Base-by-base conservation (phyloP, 1,284 basidiomycete genomes). In the Naganishia albida region DNA sequence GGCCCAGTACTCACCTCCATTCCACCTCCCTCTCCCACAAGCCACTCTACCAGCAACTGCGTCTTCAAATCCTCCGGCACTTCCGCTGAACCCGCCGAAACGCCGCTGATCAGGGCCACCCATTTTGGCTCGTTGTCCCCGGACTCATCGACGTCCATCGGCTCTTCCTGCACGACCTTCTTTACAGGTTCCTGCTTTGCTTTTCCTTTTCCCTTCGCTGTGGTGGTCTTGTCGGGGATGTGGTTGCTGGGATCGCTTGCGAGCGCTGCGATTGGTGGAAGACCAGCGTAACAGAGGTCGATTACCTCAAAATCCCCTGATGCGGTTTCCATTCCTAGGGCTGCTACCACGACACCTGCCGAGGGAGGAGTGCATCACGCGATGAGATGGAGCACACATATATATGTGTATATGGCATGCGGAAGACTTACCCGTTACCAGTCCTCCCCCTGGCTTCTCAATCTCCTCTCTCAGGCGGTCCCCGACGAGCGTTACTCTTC, bases 251-350 rank as follows among this genome's bases (percentile, higher is more conserved):
- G 40, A 40, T 60, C 63, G 66, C 75, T 60, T 70, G 72, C 70
- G 0, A 73, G 48, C 65, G 66, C 53, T 12, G 73, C 75, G 69
- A 88, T 86, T 1, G 86, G 86, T 8, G 93, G 87, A 78, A 93
- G 81, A 0, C 88, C 93, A 2, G 93, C 85, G 73, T 85, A 91
- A 77, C 91, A 92, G 4, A 91, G 78, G 76, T 98, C 95, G n/a
- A 90, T 83, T 3, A 96, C 93, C 74, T 97, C 90, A 72, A 99
- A 98, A 69, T 97, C 93, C 7, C 96, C 95, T 25, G 83, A 83
- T 0, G 85, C 82, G 0, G 90, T 96, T 77, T 99, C 96, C 72
- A 89, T 86, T 2, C 95, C 95, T 12, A 99, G 83, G 0, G 86
- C 92, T 28, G 89, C 93, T 65, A 93, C 84, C 65, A 98, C 93